Evolutionary conservation across 768 basidiomycete genomes (phyloP), one percentile per base, ranked within the genome.

Genomic region (Naganishia vaughanmartiniae): DNA sequence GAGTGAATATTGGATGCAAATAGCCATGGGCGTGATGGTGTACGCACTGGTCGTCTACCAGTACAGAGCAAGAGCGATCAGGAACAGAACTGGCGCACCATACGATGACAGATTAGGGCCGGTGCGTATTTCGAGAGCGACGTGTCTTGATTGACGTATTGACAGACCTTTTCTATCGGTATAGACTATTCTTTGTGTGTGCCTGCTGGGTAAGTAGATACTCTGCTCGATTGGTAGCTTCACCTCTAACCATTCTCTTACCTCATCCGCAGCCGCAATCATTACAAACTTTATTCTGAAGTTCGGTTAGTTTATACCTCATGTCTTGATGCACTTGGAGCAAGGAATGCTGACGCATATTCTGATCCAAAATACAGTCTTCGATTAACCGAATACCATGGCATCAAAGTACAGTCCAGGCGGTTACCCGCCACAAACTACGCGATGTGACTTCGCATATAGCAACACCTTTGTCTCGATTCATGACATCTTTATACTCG

Each of bases 1-100:
- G 33, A 56, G 58, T 42, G 42, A 7, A 9, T n/a, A n/a, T n/a
- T 42, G 10, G 42, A 9, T 42, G 9, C 12, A 33, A 66, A 2
- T 75, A 96, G 95, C 95, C 45, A 91, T 98, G 88, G 91, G 87
- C n/a, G 93, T 98, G 71, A 98, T 99, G 96, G 79, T 91, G 14
- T 99, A 99, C 81, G 95, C 96, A 1, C 83, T 99, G 15, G 89
- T 90, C 75, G 92, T 93, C 54, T 99, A 93, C 80, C 95, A 98
- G 79, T 95, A 93, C 92, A 87, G 96, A 73, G 96, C 95, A 11
- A 87, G 88, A 28, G 90, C 93, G 31, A 99, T 99, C 78, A 88
- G 94, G 58, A 84, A 87, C 42, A 91, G 95, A 56, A 93, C 93
- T 12, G 86, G 91, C 69, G 94, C 93, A 10, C 94, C 95, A 10